Evolutionary conservation across 2,329 filamentous ascomycete species (phyloP).

Genomic region (Elsinoe australis): DNA sequence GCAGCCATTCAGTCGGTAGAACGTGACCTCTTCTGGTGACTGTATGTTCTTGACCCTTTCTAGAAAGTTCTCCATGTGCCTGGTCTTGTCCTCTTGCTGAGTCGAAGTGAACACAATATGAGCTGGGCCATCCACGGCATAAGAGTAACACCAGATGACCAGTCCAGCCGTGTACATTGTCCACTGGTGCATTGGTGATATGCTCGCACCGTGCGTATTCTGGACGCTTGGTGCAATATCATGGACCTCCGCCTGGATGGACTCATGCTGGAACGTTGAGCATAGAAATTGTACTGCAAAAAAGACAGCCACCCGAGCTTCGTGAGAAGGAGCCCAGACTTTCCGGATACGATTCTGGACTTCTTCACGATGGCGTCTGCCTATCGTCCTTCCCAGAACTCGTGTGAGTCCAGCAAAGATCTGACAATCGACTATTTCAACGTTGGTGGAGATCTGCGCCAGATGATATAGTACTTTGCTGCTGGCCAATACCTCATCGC

Average conservation of each 20-base stretch:
- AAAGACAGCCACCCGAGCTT: conserved; percentile 78
- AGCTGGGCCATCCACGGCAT: conserved; percentile 80
- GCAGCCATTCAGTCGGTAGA: too few relatives aligned
- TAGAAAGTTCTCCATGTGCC: too few relatives aligned
- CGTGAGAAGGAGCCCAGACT: conserved; percentile 75
- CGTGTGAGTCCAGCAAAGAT: conserved; percentile 82
- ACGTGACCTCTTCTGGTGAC: too few relatives aligned
- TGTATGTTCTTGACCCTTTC: too few relatives aligned
- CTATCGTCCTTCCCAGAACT: conserved; percentile 75
- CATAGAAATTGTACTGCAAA: conserved; percentile 77
- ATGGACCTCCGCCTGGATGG: not conserved
- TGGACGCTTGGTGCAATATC: not conserved
- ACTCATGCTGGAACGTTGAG: not conserved
- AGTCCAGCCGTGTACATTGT: conserved; percentile 87
- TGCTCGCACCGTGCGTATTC: not conserved
- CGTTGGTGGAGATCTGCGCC: conserved; percentile 93
- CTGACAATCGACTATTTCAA: conserved; percentile 89
- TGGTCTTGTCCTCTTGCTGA: too few relatives aligned
- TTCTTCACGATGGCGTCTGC: conserved; percentile 67
- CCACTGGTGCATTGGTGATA: conserved; percentile 59
- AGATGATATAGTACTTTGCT: conserved; percentile 74
- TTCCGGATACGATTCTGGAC: conserved; percentile 74
- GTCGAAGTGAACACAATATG: too few relatives aligned
- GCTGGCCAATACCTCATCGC: too few relatives aligned
- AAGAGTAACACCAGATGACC: conserved; percentile 93